Evolutionary conservation across 768 basidiomycete species (phyloP), one percentile per base, ranked within the genome.

Genomic region (Tylopilus sp.): DNA sequence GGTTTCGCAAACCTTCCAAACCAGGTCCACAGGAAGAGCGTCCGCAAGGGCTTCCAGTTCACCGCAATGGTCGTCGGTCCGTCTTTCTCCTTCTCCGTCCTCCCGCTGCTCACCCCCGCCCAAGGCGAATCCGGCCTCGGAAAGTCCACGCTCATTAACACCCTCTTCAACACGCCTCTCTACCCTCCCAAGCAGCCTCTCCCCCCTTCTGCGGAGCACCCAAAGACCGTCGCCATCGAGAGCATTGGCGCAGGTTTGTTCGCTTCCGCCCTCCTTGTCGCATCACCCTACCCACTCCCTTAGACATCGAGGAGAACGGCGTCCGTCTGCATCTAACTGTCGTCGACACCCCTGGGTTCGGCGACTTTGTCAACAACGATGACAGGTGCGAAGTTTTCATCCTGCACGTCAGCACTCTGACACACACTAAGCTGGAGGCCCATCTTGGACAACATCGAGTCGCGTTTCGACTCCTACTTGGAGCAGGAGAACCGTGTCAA

Each of bases 401-500:
- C 61, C 45, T 36, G 19, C 34, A 26, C 21, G 30, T 46, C 48
- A 45, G 19, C 57, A 61, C 38, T 56, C 57, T 60, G 29, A 58
- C 63, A 59, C 52, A 33, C 52, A 44, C 49, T 22, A 60, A 97
- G 96, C 71, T 99, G 97, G 97, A 94, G 91, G 71, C 97, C 97
- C 48, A 96, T 99, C 59, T 82, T 98, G 19, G 95, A 98, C 71
- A 93, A 98, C 76, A 97, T 99, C 57, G 97, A 98, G 72, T 86
- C 92, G 33, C 92, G 97, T 48, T 98, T 97, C 64, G 97, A 98
- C 68, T 89, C 92, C 3, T 99, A 96, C 73, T 77, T 98, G 60
- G 96, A 98, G 68, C 95, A 98, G 71, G 97, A 99, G 77, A 98
- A 97, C 76, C 88, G 96, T 58, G 95, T 98, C 61, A 98, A 98